Evolutionary conservation across 2,329 filamentous ascomycete genomes (phyloP).

Genomic region (Magnaporthiopsis poae): DNA sequence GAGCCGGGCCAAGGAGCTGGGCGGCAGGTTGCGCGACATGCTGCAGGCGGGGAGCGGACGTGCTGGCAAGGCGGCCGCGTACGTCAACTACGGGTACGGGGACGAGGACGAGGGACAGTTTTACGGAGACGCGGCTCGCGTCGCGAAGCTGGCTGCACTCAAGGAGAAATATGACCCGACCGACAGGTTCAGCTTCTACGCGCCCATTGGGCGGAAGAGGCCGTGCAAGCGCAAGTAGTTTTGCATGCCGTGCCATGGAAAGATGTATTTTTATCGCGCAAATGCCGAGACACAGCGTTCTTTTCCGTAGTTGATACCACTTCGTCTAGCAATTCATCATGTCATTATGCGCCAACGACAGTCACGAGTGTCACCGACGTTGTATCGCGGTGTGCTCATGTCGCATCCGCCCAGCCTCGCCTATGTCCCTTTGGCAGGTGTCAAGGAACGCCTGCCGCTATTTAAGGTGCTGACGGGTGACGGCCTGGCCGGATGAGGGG

Average conservation of each 20-base stretch:
- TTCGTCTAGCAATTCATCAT: too few relatives aligned
- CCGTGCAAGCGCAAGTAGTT: not conserved
- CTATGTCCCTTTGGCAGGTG: not conserved
- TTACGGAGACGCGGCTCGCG: conserved; percentile 40
- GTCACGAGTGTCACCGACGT: too few relatives aligned
- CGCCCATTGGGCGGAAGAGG: conserved; percentile 23
- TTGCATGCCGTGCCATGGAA: not conserved
- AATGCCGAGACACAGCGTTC: too few relatives aligned
- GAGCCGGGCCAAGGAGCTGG: conserved; percentile 23
- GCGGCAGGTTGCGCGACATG: conserved; percentile 28
- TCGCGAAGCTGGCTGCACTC: conserved; percentile 31
- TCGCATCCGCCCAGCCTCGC: not conserved
- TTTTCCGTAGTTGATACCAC: too few relatives aligned
- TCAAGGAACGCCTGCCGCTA: not conserved
- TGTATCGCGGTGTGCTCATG: not conserved
- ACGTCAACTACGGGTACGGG: conserved; percentile 44
- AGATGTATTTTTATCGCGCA: not conserved
- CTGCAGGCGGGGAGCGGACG: conserved; percentile 25
- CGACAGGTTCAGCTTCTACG: conserved; percentile 34
- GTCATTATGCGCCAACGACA: too few relatives aligned
- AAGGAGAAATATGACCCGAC: conserved; percentile 41
- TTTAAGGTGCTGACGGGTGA: too few relatives aligned
- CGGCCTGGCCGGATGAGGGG: too few relatives aligned
- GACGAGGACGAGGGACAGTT: conserved; percentile 29
- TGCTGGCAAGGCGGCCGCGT: conserved; percentile 24